These are phyloP conservation scores for Cryptococcus maquisensis DNA, from an alignment of 1,284 basidiomycete species.

Conservation along the genomic window DNA sequence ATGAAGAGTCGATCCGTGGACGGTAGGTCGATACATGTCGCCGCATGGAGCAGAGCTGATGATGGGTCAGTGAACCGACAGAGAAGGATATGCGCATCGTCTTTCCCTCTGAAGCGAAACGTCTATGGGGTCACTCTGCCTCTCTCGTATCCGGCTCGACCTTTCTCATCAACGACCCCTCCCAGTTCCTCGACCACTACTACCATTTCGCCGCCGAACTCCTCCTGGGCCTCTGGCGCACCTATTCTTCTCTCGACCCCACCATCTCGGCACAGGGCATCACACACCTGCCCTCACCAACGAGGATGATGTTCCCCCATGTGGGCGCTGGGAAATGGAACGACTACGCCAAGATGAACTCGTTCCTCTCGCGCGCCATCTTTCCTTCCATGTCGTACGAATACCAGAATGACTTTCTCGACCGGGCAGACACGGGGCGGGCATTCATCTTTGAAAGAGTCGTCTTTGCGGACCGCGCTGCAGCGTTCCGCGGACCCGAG, in stretches of 20 bases:
- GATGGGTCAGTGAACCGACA: slow-evolving; percentile 54
- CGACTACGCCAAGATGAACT: slow-evolving; percentile 64
- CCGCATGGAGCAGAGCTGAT: not conserved
- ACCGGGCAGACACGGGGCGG: slow-evolving; percentile 62
- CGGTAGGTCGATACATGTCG: slow-evolving; percentile 26
- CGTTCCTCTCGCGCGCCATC: slow-evolving; percentile 70
- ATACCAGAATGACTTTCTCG: slow-evolving; percentile 56
- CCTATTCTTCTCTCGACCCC: slow-evolving; percentile 73
- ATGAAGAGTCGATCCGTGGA: slow-evolving; percentile 47
- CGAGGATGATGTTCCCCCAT: slow-evolving; percentile 69
- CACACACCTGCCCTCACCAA: slow-evolving; percentile 61
- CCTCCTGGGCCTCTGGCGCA: slow-evolving; percentile 81
- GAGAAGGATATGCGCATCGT: slow-evolving; percentile 74
- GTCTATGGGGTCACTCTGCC: slow-evolving; percentile 59
- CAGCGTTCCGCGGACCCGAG: slow-evolving; percentile 67
- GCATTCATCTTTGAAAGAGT: slow-evolving; percentile 77
- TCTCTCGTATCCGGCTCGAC: slow-evolving; percentile 44
- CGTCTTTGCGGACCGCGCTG: slow-evolving; percentile 73
- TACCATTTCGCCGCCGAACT: slow-evolving; percentile 66
- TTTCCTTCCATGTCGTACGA: slow-evolving; percentile 62
- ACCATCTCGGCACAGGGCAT: slow-evolving; percentile 61
- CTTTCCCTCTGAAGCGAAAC: slow-evolving; percentile 61
- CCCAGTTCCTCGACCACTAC: slow-evolving; percentile 65
- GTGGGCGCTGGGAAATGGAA: slow-evolving; percentile 72
- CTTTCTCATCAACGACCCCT: slow-evolving; percentile 67